A percentile compares a stretch with the other conserved stretches of the same genome.
These are phyloP conservation scores for Hypoxylon fragiforme DNA, from an alignment of 495 filamentous ascomycete species.

Conservation along the genomic window DNA sequence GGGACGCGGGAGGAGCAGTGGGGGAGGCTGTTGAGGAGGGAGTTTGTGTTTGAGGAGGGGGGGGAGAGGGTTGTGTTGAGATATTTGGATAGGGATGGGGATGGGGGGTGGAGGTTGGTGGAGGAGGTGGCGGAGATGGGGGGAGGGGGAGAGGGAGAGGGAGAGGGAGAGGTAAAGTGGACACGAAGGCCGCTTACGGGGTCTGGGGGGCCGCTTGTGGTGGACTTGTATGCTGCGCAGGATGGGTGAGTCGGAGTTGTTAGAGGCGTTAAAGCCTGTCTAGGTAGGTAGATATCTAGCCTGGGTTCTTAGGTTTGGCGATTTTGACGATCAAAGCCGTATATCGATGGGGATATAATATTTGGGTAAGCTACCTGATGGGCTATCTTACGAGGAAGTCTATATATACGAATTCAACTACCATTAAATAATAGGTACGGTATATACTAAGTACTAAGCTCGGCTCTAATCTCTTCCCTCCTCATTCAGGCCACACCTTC, in stretches of 20 bases:
- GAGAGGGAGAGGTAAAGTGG: not conserved
- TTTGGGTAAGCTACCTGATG: too few species aligned
- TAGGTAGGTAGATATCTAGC: too few species aligned
- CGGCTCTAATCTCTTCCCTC: not conserved
- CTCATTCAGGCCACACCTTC: slow-evolving; percentile 20
- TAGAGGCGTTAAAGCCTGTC: too few species aligned
- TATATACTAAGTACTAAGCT: too few species aligned
- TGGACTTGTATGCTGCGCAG: not conserved
- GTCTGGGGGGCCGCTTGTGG: not conserved
- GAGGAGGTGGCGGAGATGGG: slow-evolving; percentile 13
- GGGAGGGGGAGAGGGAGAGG: not conserved
- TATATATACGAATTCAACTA: too few species aligned
- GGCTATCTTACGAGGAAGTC: too few species aligned
- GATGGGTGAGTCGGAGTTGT: too few species aligned
- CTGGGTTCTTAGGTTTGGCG: too few species aligned
- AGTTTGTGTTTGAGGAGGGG: slow-evolving; percentile 19
- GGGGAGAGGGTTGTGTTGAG: slow-evolving; percentile 16
- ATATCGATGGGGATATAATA: too few species aligned
- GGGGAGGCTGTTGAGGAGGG: slow-evolving; percentile 12
- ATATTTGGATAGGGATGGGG: slow-evolving; percentile 5
- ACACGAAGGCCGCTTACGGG: not conserved
- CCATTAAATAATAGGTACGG: too few species aligned
- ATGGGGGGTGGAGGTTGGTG: slow-evolving; percentile 10
- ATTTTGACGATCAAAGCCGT: too few species aligned
- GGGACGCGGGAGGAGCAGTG: slow-evolving; percentile 12